phyloP scores from a whole-genome alignment of 2,329 filamentous ascomycete genomes.

The Hypocrella siamensis region DNA sequence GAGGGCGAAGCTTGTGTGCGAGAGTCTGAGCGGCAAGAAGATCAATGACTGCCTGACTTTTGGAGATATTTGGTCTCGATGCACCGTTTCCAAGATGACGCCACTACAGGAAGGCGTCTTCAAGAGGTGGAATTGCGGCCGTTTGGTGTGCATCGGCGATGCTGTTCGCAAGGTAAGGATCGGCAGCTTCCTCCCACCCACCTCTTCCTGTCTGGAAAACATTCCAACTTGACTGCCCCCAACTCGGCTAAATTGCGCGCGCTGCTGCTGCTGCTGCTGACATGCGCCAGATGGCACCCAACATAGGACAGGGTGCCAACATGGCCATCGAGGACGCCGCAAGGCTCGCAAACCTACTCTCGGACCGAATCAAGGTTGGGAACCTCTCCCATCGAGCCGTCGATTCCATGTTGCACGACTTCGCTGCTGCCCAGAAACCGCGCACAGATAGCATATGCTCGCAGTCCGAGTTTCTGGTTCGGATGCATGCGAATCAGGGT shows the following conservation, averaged over 20 bases:
- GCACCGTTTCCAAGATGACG: slow-evolving; percentile 7
- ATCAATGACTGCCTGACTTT: slow-evolving; percentile 15
- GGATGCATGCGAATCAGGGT: slow-evolving; percentile 6
- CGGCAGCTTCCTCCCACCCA: not conserved
- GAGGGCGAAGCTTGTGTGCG: slow-evolving; percentile 6
- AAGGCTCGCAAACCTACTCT: slow-evolving; percentile 5
- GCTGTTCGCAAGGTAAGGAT: slow-evolving; percentile 14
- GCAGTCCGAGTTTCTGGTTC: slow-evolving; percentile 6
- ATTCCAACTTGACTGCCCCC: not conserved
- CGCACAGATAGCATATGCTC: slow-evolving; percentile 3
- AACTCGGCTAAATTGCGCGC: not conserved
- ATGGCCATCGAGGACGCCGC: slow-evolving; percentile 8
- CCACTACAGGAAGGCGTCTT: slow-evolving; percentile 17
- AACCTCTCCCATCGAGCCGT: not conserved
- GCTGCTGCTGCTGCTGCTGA: not conserved
- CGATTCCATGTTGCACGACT: not conserved
- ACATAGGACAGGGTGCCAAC: slow-evolving; percentile 9
- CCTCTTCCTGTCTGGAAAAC: too few relatives aligned
- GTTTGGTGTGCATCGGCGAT: slow-evolving; percentile 17
- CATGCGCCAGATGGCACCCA: slow-evolving; percentile 5
- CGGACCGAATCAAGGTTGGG: not conserved
- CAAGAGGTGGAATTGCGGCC: slow-evolving; percentile 13
- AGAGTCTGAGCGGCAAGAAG: slow-evolving; percentile 10
- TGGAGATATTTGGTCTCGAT: slow-evolving; percentile 15
- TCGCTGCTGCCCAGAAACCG: not conserved